Percentiles rank a stretch among this genome's conserved stretches.
phyloP scores from a whole-genome alignment of 2,329 filamentous ascomycete species.

The Talaromyces funiculosus region DNA sequence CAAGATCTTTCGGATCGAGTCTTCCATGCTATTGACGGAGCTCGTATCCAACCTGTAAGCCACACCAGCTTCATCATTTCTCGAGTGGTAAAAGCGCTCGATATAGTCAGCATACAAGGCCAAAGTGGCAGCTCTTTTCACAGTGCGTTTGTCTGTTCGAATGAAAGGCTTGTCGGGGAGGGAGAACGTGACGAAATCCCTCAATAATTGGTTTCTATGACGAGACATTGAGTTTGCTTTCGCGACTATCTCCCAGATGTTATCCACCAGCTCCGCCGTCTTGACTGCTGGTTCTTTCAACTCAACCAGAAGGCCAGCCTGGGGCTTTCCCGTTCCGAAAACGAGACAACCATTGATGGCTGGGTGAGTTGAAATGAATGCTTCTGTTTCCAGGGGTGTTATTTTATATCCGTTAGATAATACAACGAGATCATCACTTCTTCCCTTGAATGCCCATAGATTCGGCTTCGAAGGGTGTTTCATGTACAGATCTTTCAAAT shows the following conservation, averaged over 20 bases:
- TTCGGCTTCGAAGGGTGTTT: constrained; percentile 19
- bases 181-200: constrained; percentile 7
- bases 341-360: constrained; percentile 16
- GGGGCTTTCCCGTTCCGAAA: constrained; percentile 18
- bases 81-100: constrained; percentile 5
- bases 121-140: constrained; percentile 6
- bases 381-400: constrained; percentile 17
- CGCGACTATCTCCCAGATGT: neutral
- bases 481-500: constrained; percentile 19
- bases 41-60: neutral
- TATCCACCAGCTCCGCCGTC: neutral
- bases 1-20: neutral
- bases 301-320: constrained; percentile 18
- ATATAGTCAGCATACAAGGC: constrained; percentile 6
- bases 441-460: constrained; percentile 21
- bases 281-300: neutral
- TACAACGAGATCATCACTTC: constrained; percentile 22
- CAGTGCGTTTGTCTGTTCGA: constrained; percentile 7
- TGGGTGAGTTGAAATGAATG: constrained; percentile 16
- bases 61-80: neutral
- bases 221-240: constrained; percentile 2
- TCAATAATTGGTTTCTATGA: constrained; percentile 8
- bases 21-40: neutral
- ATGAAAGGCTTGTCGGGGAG: constrained; percentile 2
- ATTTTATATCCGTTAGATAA: constrained; percentile 21